Evolutionary conservation across 116 monocot genomes (phyloP).

Genomic region (Trichopus zeylanicus): DNA sequence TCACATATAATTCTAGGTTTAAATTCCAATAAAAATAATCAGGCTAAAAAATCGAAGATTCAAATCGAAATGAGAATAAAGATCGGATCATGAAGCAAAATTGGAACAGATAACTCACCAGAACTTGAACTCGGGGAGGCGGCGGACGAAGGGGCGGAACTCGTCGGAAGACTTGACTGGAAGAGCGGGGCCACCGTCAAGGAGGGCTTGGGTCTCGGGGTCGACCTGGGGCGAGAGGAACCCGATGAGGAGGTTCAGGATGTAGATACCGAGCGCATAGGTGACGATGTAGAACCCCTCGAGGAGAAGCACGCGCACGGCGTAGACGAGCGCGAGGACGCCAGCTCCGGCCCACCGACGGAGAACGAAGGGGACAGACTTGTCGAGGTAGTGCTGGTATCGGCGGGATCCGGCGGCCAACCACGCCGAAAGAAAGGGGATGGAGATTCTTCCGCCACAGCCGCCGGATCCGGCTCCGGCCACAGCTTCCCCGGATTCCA

Average conservation of each 20-base stretch:
- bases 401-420: conserved; percentile 17
- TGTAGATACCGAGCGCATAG: conserved; percentile 32
- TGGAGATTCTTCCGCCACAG: too few species aligned
- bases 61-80: neutral
- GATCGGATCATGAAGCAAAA: neutral
- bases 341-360: conserved; percentile 56
- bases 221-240: conserved; percentile 38
- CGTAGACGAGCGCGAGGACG: conserved; percentile 32
- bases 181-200: conserved; percentile 27
- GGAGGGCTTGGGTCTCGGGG: conserved; percentile 14
- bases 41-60: neutral
- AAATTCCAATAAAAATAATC: neutral
- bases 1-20: too few species aligned
- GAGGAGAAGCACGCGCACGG: conserved; percentile 28
- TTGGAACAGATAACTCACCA: conserved; percentile 30
- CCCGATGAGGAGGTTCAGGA: conserved; percentile 25
- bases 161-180: conserved; percentile 58
- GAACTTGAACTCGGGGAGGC: conserved; percentile 84
- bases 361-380: conserved; percentile 39
- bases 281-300: conserved; percentile 31
- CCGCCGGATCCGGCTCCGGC: neutral
- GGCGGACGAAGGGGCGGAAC: conserved; percentile 75
- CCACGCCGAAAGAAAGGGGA: conserved; percentile 16
- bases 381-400: conserved; percentile 79
- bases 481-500: neutral